Evolutionary conservation across 768 basidiomycete genomes (phyloP), one percentile per base, ranked within the genome.

Genomic region (Phanerochaete carnosa): DNA sequence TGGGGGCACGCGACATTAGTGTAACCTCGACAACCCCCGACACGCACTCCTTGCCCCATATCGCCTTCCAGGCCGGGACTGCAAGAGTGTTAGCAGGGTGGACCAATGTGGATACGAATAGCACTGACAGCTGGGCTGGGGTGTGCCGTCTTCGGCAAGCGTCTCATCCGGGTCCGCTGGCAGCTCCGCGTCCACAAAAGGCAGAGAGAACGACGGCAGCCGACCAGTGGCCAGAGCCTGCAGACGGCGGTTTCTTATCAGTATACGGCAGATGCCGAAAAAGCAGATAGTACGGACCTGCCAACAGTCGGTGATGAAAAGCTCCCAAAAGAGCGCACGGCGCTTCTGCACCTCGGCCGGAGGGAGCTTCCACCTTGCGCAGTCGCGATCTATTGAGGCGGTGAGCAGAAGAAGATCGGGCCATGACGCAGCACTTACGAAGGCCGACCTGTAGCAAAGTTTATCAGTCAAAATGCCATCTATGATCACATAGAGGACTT

Each of bases 311-410:
- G 79, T 63, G 59, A 84, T 80, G 23, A 89, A 70, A 8, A 83
- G 83, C 65, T 91, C 88, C 86, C 88, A 91, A 64, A 90, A 90
- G 3, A 91, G 69, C 3, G 73, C 70, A 43, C 89, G 81, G 53
- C 89, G 79, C 57, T 86, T 79, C 68, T 90, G 81, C 16, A 87
- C 81, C n/a, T 78, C 82, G 64, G 83, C 83, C 0, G 82, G 70
- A 49, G 83, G 77, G 75, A 91, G 78, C 66, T 85, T 81, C 74
- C 87, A 91, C 43, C 86, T 76, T n/a, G 86, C 81, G 58, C 85
- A 82, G 63, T 90, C 89, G 19, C 89, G 85, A 74, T 91, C 89
- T 91, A 43, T 1, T 1, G 16, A 52, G 2, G 4, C 30, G 29
- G 7, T 33, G 19, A 32, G 29, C 12, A 33, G 2, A 32, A 13